Conservation (phyloP, 1,284 basidiomycete species). For the Leucoagaricus sp. region DNA sequence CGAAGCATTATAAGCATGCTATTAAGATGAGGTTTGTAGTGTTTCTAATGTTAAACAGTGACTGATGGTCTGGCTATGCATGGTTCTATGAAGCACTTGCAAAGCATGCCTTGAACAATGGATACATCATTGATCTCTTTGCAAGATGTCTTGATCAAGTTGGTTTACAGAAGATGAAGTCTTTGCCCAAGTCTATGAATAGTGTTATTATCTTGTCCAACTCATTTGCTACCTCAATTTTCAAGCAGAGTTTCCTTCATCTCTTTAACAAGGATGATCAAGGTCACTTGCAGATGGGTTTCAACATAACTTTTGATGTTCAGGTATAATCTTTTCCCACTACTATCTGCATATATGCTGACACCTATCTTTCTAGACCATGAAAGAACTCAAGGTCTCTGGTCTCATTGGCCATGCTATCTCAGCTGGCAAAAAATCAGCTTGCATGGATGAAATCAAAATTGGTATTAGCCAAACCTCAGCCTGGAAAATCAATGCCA, state of each 20-base stretch:
- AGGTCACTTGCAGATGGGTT: slow-evolving; percentile 94
- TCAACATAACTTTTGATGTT: slow-evolving; percentile 99
- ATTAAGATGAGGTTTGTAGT: slow-evolving; percentile 68
- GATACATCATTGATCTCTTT: slow-evolving; percentile 94
- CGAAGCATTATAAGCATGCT: slow-evolving; percentile 97
- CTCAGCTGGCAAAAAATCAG: slow-evolving; percentile 95
- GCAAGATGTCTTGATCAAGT: slow-evolving; percentile 99
- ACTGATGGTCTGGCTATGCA: background rate
- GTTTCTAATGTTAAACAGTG: background rate
- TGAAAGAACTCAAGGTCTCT: slow-evolving; percentile 98
- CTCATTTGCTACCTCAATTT: slow-evolving; percentile 97
- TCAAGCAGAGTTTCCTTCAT: slow-evolving; percentile 97
- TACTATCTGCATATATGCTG: background rate
- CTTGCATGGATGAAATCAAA: slow-evolving; percentile 97
- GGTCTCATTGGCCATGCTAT: slow-evolving; percentile 98
- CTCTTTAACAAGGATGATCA: slow-evolving; percentile 95
- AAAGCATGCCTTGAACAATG: slow-evolving; percentile 93
- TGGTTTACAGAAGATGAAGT: slow-evolving; percentile 97
- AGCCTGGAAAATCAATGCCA: slow-evolving; percentile 97
- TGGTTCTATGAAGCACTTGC: slow-evolving; percentile 96
- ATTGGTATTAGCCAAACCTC: slow-evolving; percentile 99
- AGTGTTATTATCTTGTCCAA: slow-evolving; percentile 96
- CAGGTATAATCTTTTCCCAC: slow-evolving; percentile 54
- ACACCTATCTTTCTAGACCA: slow-evolving; percentile 60
- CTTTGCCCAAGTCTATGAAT: slow-evolving; percentile 93